Conservation (phyloP, 768 basidiomycete genomes). For the Phanerochaete sordida region DNA sequence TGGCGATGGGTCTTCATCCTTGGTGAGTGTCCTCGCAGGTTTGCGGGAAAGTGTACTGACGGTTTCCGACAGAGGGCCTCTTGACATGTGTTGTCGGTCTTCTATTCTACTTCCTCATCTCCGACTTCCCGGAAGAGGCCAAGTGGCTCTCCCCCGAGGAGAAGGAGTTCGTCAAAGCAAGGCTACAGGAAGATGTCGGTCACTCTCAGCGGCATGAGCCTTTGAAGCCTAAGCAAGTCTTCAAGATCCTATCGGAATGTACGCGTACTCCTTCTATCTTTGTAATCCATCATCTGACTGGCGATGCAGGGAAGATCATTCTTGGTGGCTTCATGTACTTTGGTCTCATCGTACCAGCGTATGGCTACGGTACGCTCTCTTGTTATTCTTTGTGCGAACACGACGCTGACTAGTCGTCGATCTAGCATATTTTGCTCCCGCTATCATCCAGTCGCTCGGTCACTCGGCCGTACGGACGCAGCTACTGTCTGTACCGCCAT, state of each 20-base stretch:
- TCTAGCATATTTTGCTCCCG: constrained; percentile 18
- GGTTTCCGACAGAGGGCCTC: constrained; percentile 26
- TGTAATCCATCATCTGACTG: too few relatives aligned
- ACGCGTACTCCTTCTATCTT: too few relatives aligned
- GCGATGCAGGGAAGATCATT: constrained; percentile 8
- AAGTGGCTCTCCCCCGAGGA: constrained; percentile 30
- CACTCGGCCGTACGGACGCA: constrained; percentile 18
- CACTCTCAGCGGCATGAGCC: constrained; percentile 21
- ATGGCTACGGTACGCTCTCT: constrained; percentile 23
- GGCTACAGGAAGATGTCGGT: constrained; percentile 27
- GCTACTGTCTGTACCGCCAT: constrained; percentile 25
- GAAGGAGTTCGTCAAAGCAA: constrained; percentile 26
- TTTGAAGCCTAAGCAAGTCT: constrained; percentile 17
- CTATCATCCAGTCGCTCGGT: constrained; percentile 15
- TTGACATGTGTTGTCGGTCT: constrained; percentile 32
- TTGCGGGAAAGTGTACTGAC: background rate
- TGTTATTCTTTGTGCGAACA: background rate
- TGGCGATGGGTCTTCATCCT: constrained; percentile 33
- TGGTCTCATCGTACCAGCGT: constrained; percentile 26
- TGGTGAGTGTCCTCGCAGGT: constrained; percentile 12
- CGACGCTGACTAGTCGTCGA: background rate
- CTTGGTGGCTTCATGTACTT: constrained; percentile 30
- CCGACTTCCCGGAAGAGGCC: constrained; percentile 29
- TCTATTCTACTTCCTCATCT: constrained; percentile 31
- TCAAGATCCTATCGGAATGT: constrained; percentile 26